These are phyloP conservation scores for Yamadazyma laniorum DNA, from an alignment of 805 yeast species.

Conservation along the genomic window DNA sequence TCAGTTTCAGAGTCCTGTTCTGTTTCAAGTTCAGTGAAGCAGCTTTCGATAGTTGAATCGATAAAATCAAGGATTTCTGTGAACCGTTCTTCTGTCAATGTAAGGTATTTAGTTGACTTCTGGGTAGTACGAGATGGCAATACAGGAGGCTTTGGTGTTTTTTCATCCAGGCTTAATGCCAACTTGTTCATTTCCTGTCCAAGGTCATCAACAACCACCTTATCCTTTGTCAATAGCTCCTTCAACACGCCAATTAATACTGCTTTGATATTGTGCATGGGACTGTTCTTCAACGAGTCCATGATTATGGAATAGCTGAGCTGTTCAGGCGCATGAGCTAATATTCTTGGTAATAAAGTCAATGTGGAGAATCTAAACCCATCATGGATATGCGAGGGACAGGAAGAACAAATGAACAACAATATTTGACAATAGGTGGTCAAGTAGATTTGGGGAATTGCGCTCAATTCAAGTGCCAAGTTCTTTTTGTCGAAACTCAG, in stretches of 20 bases:
- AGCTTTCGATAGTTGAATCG: constrained; percentile 33
- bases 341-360: constrained; percentile 61
- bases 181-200: constrained; percentile 1
- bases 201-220: constrained; percentile 3
- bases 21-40: constrained; percentile 23
- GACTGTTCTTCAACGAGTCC: constrained; percentile 66
- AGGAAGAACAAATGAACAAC: constrained; percentile 20
- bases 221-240: constrained; percentile 52
- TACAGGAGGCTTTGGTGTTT: constrained; percentile 9
- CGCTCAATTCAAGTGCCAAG: constrained; percentile 28
- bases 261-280: constrained; percentile 58
- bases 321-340: constrained; percentile 57
- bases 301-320: constrained; percentile 57
- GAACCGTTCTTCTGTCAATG: constrained; percentile 41
- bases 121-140: constrained; percentile 40
- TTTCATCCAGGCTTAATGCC: constrained; percentile 1
- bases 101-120: constrained; percentile 32
- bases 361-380: constrained; percentile 45
- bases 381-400: constrained; percentile 15
- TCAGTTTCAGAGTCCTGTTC: constrained; percentile 17
- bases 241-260: constrained; percentile 67
- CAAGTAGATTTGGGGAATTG: constrained; percentile 29
- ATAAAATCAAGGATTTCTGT: constrained; percentile 44
- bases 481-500: constrained; percentile 12
- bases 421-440: constrained; percentile 31